Evolutionary conservation across 495 filamentous ascomycete genomes (phyloP), one percentile per base, ranked within the genome.

Genomic region (Bacidia gigantensis): DNA sequence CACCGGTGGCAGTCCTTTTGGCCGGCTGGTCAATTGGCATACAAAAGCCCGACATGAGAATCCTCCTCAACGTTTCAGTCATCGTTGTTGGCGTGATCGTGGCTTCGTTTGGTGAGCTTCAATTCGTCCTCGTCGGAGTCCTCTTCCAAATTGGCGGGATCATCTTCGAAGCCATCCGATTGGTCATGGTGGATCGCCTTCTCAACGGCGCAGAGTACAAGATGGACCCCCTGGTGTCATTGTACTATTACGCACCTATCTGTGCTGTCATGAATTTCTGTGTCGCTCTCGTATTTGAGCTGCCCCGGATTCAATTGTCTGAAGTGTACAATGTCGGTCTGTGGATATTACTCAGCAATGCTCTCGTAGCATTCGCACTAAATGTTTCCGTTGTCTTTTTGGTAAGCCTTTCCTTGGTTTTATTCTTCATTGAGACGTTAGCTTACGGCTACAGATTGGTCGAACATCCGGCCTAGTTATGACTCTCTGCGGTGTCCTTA

Each of bases 401-500:
- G 60, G 82, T 88, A 73, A 58, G 73, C 65, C 21, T 44, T 14
- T 21, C n/a, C 21, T n/a, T 42, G 5, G 11, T 40, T 26, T 45
- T 14, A n/a, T n/a, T n/a, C n/a, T n/a, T n/a, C n/a, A n/a, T n/a
- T n/a, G n/a, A n/a, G n/a, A n/a, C n/a, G n/a, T n/a, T n/a, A 11
- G 25, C 50, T 51, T 24, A 47, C 35, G 22, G 18, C 49, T 40
- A 50, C 58, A 95, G 89, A 98, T 98, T 67, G 92, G 92, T 70
- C 90, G 87, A 73, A 98, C 92, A 21, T 96, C 90, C 0, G 90
- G 88, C 46, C 79, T 98, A 41, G 88, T 96, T 63, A 86, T 96
- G 67, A 97, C 92, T 38, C 84, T 98, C 47, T 97, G 87, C 69
- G 92, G 92, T 72, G 89, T 98, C 53, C 81, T 97, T 63, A 98